These are phyloP conservation scores for Asterophora parasitica DNA, from an alignment of 768 basidiomycete species.

Conservation along the genomic window DNA sequence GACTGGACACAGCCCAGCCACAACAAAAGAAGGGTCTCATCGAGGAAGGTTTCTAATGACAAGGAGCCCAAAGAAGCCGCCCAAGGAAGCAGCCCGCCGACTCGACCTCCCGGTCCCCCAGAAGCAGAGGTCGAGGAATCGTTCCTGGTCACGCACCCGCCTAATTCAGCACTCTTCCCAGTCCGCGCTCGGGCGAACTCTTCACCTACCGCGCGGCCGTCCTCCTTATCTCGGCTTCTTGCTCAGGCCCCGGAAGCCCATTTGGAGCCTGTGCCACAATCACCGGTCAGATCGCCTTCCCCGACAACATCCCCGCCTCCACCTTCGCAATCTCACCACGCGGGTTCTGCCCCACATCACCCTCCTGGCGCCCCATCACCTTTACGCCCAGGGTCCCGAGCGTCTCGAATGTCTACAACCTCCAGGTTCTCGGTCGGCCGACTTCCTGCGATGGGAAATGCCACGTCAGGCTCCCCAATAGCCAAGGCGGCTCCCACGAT, in stretches of 20 bases:
- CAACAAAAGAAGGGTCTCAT: constrained; percentile 53
- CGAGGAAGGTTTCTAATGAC: constrained; percentile 46
- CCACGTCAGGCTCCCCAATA: constrained; percentile 35
- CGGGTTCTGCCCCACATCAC: constrained; percentile 33
- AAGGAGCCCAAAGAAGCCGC: constrained; percentile 31
- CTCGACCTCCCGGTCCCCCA: constrained; percentile 57
- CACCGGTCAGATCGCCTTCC: constrained; percentile 28
- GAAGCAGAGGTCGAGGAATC: constrained; percentile 71
- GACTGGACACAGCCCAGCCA: constrained; percentile 82
- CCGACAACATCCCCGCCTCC: constrained; percentile 30
- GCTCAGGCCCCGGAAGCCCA: constrained; percentile 61
- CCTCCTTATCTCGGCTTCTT: constrained; percentile 72
- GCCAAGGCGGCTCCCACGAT: constrained; percentile 66
- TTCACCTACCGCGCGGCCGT: constrained; percentile 66
- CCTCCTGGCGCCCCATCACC: constrained; percentile 44
- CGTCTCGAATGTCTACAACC: constrained; percentile 63
- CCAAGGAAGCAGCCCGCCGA: constrained; percentile 30
- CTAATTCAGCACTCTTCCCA: constrained; percentile 67
- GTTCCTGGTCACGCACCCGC: constrained; percentile 57
- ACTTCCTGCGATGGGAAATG: constrained; percentile 53
- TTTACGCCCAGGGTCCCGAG: constrained; percentile 66
- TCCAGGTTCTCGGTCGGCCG: constrained; percentile 66
- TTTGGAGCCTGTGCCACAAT: constrained; percentile 19
- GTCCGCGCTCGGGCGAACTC: constrained; percentile 60
- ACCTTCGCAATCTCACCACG: constrained; percentile 30